A percentile compares a stretch with the other conserved stretches of the same genome.
These are phyloP conservation scores for Sorghum bicolor DNA, from an alignment of 176 grass and related monocot species.

Conservation along the genomic window DNA sequence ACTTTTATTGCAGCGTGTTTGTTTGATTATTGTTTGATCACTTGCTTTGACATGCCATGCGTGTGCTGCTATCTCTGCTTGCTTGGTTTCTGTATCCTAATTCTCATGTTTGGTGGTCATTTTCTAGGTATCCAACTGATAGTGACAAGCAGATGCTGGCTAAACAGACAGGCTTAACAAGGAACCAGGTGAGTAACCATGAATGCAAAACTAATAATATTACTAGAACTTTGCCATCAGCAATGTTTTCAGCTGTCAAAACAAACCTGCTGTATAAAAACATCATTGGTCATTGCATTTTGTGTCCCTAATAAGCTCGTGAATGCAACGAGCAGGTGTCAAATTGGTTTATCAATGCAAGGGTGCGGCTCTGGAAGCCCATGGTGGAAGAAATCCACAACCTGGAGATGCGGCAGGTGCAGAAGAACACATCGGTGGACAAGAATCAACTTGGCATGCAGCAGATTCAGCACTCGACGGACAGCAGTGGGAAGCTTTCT, in stretches of 20 bases:
- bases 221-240: background rate
- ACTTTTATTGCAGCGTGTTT: background rate
- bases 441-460: slow-evolving; percentile 39
- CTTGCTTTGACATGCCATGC: background rate
- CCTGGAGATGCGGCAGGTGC: slow-evolving; percentile 72
- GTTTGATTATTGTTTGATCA: background rate
- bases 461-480: slow-evolving; percentile 41
- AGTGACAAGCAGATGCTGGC: slow-evolving; percentile 89
- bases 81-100: background rate
- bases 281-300: too few species aligned
- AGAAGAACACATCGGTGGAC: slow-evolving; percentile 42
- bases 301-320: background rate
- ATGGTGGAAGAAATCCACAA: slow-evolving; percentile 98
- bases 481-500: slow-evolving; percentile 45
- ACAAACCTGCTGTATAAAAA: background rate
- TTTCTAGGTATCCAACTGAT: slow-evolving; percentile 84
- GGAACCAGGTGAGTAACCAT: slow-evolving; percentile 44
- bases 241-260: background rate
- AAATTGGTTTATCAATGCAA: slow-evolving; percentile 99
- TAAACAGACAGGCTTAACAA: slow-evolving; percentile 82
- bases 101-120: background rate
- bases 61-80: background rate
- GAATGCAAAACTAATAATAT: background rate
- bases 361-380: slow-evolving; percentile 97
- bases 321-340: slow-evolving; percentile 56